Base-by-base conservation (phyloP, 2,329 filamentous ascomycete species). In the Madurella fahalii region DNA sequence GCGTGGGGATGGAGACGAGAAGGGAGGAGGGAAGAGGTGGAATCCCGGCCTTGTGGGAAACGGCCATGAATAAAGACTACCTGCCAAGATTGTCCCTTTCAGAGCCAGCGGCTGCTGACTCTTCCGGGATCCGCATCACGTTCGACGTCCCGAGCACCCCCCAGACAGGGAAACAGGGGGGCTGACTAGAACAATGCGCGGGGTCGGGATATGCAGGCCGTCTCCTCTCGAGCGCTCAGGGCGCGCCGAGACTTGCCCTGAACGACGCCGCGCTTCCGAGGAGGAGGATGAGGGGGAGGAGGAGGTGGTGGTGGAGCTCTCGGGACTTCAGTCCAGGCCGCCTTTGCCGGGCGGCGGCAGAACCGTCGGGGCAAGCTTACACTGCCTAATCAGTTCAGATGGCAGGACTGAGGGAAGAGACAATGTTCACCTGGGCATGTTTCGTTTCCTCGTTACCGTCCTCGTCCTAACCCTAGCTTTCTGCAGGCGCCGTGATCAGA, bases 81-180 rank as follows among this genome's bases (percentile, higher is more conserved):
- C 56, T 45, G 61, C 62, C 60, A 65, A 65, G 63, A 52, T 54
- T 32, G 43, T 39, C 47, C 16, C 51, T 41, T 44, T 50, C 51
- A 46, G 44, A 52, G 40, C 58, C 43, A 51, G 62, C 62, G 63
- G 63, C 58, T 65, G 52, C 52, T 61, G 57, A 44, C 47, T 53
- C 50, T 65, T 65, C 63, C 63, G 63, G 56, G 57, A 58, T 52
- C 61, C 60, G 61, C 61, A 54, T 60, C 53, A 56, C 43, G 18
- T 41, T 50, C 43, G 51, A 40, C 18, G 17, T 11, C 45, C 18
- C 16, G 15, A 39, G 20, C 18, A n/a, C 7, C 7, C 7, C 30
- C 43, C 13, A 30, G 48, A 45, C 48, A 43, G 44, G 55, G 55
- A 52, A 37, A 43, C 32, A 25, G 16, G 40, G 46, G 37, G 30